Evolutionary conservation across 192 early-diverging fungal genomes (phyloP), one percentile per base, ranked within the genome.

Genomic region (Coemansia aciculifera): DNA sequence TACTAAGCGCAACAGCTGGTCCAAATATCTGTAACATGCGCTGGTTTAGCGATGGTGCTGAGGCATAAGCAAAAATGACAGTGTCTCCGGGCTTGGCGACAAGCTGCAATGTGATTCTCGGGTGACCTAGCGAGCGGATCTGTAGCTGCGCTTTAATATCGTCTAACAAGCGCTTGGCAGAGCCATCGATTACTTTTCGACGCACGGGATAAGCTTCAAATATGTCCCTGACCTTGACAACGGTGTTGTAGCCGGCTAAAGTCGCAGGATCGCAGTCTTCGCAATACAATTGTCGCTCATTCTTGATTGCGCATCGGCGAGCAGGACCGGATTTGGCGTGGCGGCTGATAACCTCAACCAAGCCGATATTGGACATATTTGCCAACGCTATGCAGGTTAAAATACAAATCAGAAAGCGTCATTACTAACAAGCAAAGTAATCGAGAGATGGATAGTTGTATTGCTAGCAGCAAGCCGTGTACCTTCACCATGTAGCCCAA

Each of bases 401-500:
- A 6, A 34, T 1, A 10, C 5, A 57, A 29, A 54, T 31, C 46
- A 49, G 19, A 49, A n/a, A 49, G 27, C 51, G 19, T 3, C 12
- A 15, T 15, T 29, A 54, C 13, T 54, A 29, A 19, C 13, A 54
- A 27, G 2, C 51, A 29, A 29, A 2, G 51, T 4, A 15, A 15
- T 54, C 9, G 46, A 49, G 1, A 21, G 19, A 46, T 8, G 10
- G 44, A 19, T 19, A 46, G 44, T 15, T 46, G 49, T 17, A 52
- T 23, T 52, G 49, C 23, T 29, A 54, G 51, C 12, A 6, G 23
- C 51, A 54, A 29, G 24, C 4, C 12, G 24, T 12, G 51, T 54
- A 79, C 78, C 78, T 77, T 82, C 69, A 12, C 75, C 80, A 38
- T 43, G 48, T 13, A 62, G 62, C 3, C 79, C 79, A 24, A 73